Evolutionary conservation across 148 eudicot species (phyloP).

Genomic region (Rhododendron ovatum): DNA sequence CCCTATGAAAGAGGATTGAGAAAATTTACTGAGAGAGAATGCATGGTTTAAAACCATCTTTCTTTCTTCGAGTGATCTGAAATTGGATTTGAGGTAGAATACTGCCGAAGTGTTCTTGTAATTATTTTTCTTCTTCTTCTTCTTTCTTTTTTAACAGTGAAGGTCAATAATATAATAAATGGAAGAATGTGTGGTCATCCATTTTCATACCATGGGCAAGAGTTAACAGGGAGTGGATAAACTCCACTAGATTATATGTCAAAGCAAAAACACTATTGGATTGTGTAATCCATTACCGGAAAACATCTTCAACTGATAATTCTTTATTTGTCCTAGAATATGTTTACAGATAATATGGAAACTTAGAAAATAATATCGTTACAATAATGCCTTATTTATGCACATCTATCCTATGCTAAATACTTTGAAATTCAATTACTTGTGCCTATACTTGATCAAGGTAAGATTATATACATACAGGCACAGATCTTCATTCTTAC

Average conservation of each 20-base stretch:
- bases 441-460: not conserved
- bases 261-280: not conserved
- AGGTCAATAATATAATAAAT: not conserved
- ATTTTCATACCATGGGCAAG: not conserved
- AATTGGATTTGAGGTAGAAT: not conserved
- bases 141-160: not conserved
- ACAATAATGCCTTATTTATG: not conserved
- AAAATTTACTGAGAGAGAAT: not conserved
- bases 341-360: not conserved
- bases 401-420: not conserved
- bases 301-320: not conserved
- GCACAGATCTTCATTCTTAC: not conserved
- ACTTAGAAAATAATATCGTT: not conserved
- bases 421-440: not conserved
- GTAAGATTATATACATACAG: not conserved
- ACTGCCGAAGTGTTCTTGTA: not conserved
- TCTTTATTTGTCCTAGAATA: not conserved
- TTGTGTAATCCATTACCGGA: not conserved
- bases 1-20: not conserved
- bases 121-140: not conserved
- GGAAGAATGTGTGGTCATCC: not conserved
- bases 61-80: not conserved
- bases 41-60: not conserved
- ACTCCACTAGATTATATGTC: not conserved
- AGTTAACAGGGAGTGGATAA: not conserved